These are phyloP conservation scores for Ganoderma lucidum DNA, from an alignment of 1,284 basidiomycete genomes.

Conservation along the genomic window DNA sequence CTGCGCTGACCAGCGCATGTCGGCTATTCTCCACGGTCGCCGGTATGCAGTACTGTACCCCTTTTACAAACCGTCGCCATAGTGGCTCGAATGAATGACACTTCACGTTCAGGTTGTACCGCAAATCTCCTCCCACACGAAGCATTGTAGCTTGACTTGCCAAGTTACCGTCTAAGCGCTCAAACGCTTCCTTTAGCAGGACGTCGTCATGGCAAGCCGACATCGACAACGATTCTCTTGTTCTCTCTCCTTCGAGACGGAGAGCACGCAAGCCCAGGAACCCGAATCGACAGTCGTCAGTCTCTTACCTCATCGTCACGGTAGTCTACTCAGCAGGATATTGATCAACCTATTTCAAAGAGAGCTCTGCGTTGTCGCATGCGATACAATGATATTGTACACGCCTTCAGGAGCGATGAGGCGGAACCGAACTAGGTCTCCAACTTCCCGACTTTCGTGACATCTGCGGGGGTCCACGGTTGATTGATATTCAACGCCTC, in stretches of 20 bases:
- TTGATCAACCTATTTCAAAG: background rate
- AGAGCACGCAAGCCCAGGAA: background rate
- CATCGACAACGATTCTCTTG: background rate
- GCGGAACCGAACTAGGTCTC: background rate
- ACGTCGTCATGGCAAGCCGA: background rate
- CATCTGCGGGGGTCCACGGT: too few species aligned
- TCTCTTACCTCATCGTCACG: background rate
- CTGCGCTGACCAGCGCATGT: too few species aligned
- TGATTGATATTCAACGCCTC: too few species aligned
- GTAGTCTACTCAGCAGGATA: background rate
- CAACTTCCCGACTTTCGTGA: background rate
- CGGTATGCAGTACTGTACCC: too few species aligned
- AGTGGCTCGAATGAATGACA: too few species aligned
- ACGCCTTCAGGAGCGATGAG: background rate
- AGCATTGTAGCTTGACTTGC: background rate
- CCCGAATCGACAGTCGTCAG: background rate
- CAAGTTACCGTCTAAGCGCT: background rate
- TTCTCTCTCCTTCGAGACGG: background rate
- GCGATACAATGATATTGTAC: background rate
- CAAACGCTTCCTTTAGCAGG: background rate
- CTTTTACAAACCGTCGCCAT: too few species aligned
- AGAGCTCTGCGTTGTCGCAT: background rate
- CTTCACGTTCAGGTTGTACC: too few species aligned
- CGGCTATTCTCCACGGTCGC: too few species aligned
- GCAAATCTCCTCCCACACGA: background rate